phyloP scores from a whole-genome alignment of 306 rosid genomes.

The Aeschynomene evenia region DNA sequence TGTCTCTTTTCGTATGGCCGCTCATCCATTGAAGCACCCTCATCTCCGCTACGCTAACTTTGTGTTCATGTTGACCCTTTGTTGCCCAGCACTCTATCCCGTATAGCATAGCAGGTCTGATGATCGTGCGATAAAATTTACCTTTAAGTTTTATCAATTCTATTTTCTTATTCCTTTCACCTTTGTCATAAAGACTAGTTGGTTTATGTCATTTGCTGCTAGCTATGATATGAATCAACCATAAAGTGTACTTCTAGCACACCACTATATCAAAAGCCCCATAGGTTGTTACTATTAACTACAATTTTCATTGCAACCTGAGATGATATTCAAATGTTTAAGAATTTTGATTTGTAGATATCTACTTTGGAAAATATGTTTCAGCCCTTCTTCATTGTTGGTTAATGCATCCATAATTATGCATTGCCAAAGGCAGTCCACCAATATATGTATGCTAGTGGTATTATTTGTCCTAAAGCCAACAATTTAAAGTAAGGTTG shows the following conservation, averaged over 20 bases:
- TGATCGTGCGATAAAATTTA: no score
- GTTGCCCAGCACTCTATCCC: no score
- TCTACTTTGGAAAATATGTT: background rate
- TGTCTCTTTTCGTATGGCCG: no score
- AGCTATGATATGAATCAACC: background rate
- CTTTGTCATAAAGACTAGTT: background rate
- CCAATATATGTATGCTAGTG: background rate
- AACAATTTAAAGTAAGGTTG: background rate
- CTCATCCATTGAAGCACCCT: no score
- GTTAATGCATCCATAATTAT: no score
- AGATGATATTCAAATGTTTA: background rate
- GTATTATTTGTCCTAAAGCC: background rate
- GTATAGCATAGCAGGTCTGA: no score
- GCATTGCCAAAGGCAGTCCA: no score
- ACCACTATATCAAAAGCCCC: no score
- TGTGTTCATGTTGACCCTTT: no score
- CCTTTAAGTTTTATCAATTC: background rate
- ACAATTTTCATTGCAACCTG: background rate
- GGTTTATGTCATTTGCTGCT: background rate
- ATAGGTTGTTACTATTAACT: no score
- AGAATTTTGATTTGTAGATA: background rate
- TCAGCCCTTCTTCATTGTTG: background rate
- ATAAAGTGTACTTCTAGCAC: no score
- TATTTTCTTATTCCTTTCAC: background rate
- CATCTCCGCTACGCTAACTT: no score